Evolutionary conservation across 805 yeast species (phyloP), one percentile per base, ranked within the genome.

Genomic region (Sugiyamaella chiloensis): DNA sequence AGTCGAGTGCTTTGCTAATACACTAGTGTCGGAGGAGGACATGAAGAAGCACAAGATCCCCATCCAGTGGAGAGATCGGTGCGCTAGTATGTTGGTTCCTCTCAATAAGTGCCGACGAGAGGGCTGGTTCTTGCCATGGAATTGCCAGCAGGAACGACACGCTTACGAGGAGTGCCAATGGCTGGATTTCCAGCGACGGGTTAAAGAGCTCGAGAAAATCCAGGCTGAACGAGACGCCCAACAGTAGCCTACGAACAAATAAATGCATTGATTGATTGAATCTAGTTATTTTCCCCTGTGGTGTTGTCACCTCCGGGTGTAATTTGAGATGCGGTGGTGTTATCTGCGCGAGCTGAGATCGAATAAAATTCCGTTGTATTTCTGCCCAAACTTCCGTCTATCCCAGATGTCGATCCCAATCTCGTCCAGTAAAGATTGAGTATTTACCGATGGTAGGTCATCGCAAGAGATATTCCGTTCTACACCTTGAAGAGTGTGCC

Each of bases 111-210:
- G 87, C 61, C 76, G 86, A 48, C 68, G 70, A 44, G 82, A 80
- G 56, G 73, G 75, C 9, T 66, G 69, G 60, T 81, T 69, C 57
- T 55, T 80, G 63, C 87, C 87, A 24, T 81, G 85, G 85, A 80
- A 78, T 58, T 87, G 96, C 60, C 53, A 76, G 50, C 83, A 83
- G 54, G 87, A 83, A 69, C 80, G 88, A 64, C 95, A 87, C 58
- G 81, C 74, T 35, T 87, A 89, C 74, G 96, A 87, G 66, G 85
- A 85, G 63, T 87, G 96, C 66, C 85, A 87, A 67, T 84, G 84
- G 64, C 66, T 81, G 65, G 95, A 87, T 63, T 86, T 83, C 71
- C 76, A 81, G 64, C 79, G 93, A 71, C 79, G 96, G 68, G 86
- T 84, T 50, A 73, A 80, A 62, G 90, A 84, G 68, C 72, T 85